Evolutionary conservation across 805 yeast genomes (phyloP).

Genomic region (Saccharomycopsis olivae): DNA sequence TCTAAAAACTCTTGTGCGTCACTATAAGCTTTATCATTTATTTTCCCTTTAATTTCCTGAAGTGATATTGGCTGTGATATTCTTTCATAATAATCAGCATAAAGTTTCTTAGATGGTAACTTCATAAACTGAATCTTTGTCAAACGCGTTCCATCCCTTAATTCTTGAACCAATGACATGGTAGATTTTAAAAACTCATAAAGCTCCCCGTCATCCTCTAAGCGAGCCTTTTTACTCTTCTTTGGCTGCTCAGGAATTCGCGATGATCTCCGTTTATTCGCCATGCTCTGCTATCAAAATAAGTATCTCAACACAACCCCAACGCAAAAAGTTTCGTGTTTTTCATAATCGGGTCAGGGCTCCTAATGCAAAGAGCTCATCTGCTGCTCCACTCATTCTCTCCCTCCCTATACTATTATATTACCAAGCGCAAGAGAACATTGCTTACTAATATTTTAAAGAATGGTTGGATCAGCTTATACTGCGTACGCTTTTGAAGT

Average conservation of each 20-base stretch:
- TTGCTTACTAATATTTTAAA: too few species aligned
- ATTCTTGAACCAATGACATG: conserved; percentile 9
- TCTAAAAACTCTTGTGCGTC: conserved; percentile 33
- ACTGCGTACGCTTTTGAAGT: conserved; percentile 34
- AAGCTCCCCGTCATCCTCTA: too few species aligned
- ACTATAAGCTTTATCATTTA: conserved; percentile 28
- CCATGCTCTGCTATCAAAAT: conserved; percentile 4
- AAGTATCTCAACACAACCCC: too few species aligned
- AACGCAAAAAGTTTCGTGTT: too few species aligned
- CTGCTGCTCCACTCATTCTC: too few species aligned
- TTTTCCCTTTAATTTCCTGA: conserved; percentile 47
- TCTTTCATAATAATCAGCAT: conserved; percentile 70
- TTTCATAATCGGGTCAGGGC: too few species aligned
- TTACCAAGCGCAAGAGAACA: too few species aligned
- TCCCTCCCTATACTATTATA: too few species aligned
- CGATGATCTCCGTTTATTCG: conserved; percentile 9
- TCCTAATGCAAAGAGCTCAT: too few species aligned
- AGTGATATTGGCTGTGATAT: conserved; percentile 60
- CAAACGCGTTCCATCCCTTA: conserved; percentile 14
- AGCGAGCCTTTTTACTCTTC: conserved; percentile 1
- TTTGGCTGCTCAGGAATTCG: conserved; percentile 6
- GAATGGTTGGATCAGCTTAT: conserved; percentile 21
- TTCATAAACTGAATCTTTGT: conserved; percentile 43
- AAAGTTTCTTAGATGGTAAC: conserved; percentile 62
- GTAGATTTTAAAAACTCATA: conserved; percentile 9